Percentiles rank a stretch among this genome's conserved stretches.
phyloP scores from a whole-genome alignment of 805 yeast genomes.

The Candida pseudoglaebosa region DNA sequence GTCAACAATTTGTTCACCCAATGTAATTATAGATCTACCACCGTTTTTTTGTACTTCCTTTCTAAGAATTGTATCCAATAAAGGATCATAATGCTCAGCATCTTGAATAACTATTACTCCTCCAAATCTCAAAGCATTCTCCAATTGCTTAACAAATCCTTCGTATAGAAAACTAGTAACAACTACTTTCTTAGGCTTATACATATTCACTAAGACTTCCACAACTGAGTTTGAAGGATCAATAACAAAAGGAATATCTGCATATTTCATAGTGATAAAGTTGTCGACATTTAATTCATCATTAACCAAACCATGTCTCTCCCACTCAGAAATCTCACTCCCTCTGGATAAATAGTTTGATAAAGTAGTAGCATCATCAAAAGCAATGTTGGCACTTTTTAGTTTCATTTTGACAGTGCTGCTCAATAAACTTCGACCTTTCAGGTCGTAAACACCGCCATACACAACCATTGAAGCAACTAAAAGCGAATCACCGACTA shows the following conservation, averaged over 20 bases:
- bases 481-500: constrained; percentile 65
- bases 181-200: constrained; percentile 35
- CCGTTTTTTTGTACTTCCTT: constrained; percentile 63
- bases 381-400: constrained; percentile 27
- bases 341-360: constrained; percentile 37
- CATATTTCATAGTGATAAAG: constrained; percentile 45
- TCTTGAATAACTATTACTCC: constrained; percentile 68
- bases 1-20: constrained; percentile 67
- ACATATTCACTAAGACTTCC: constrained; percentile 32
- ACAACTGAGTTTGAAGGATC: constrained; percentile 62
- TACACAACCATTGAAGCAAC: constrained; percentile 60
- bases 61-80: constrained; percentile 58
- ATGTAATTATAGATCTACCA: constrained; percentile 56
- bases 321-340: constrained; percentile 48
- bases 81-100: constrained; percentile 78
- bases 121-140: constrained; percentile 82
- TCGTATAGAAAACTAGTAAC: constrained; percentile 70
- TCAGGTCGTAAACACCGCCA: constrained; percentile 55
- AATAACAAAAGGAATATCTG: constrained; percentile 53
- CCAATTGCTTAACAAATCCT: constrained; percentile 63
- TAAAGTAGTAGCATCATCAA: constrained; percentile 29
- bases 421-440: constrained; percentile 33
- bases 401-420: constrained; percentile 36
- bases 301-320: constrained; percentile 45
- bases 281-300: constrained; percentile 67